A percentile compares a stretch with the other conserved stretches of the same genome.
Conservation (phyloP, 768 basidiomycete species). For the Mycena kentingensis region DNA sequence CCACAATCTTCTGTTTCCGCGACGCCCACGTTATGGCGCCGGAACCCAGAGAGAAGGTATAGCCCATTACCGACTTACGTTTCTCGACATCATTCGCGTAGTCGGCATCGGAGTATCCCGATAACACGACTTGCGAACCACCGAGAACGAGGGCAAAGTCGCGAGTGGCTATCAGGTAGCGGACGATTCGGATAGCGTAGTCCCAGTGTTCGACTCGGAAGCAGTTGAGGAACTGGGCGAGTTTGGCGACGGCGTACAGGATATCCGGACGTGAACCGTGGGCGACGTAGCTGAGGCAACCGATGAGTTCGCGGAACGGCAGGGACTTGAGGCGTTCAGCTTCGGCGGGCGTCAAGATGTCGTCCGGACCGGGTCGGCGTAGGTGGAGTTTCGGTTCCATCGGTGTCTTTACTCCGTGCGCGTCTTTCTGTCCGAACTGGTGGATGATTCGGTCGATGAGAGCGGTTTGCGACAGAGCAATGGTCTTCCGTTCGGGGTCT, state of each 20-base stretch:
- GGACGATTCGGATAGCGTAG: constrained; percentile 33
- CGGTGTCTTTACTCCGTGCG: constrained; percentile 25
- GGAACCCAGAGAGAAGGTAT: constrained; percentile 30
- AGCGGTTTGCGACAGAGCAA: constrained; percentile 28
- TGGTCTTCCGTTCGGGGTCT: constrained; percentile 20
- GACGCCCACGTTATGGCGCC: constrained; percentile 37
- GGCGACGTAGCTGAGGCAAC: constrained; percentile 30
- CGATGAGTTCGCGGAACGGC: constrained; percentile 30
- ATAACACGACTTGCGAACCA: constrained; percentile 12
- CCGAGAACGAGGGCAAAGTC: constrained; percentile 16
- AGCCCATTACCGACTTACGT: constrained; percentile 27
- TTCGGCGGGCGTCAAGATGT: constrained; percentile 16
- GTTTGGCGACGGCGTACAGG: constrained; percentile 20
- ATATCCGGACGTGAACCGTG: constrained; percentile 25
- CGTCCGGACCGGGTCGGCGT: constrained; percentile 12
- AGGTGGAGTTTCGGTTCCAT: constrained; percentile 34
- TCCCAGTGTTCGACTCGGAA: constrained; percentile 34
- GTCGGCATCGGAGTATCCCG: constrained; percentile 11
- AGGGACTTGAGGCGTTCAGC: constrained; percentile 12
- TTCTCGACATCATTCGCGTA: background rate
- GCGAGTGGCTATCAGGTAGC: constrained; percentile 32
- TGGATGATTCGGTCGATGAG: constrained; percentile 33
- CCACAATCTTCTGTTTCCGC: constrained; percentile 32
- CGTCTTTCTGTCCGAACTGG: constrained; percentile 28
- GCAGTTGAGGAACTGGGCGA: constrained; percentile 30